phyloP scores from a whole-genome alignment of 257 asterid species.

The Verbascum thapsus region DNA sequence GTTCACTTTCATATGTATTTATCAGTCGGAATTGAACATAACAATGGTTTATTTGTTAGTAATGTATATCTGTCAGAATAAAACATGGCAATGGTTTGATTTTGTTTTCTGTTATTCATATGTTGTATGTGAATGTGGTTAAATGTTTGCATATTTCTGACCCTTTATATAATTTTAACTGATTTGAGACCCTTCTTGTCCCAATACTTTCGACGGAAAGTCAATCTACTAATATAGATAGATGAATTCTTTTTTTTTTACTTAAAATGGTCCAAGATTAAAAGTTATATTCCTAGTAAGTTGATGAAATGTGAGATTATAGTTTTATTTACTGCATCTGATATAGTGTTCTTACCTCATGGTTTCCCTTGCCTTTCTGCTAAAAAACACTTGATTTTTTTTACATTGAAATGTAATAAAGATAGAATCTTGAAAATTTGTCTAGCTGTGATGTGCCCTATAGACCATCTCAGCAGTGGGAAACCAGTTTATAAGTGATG shows the following conservation, averaged over 20 bases:
- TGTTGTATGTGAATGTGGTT: constrained; percentile 12
- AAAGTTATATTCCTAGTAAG: neutral
- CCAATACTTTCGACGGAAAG: neutral
- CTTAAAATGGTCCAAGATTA: neutral
- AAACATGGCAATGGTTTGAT: constrained; percentile 7
- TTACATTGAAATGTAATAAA: no score
- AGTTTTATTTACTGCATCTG: constrained; percentile 7
- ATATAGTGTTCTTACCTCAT: constrained; percentile 11
- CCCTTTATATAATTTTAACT: neutral
- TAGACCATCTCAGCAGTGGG: no score
- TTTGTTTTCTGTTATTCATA: neutral
- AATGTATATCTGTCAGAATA: neutral
- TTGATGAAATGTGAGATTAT: neutral
- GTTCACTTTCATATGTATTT: neutral
- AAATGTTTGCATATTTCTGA: neutral
- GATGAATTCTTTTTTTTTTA: neutral
- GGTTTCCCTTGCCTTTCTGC: neutral
- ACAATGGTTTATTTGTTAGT: no score
- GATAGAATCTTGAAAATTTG: no score
- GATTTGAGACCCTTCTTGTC: neutral
- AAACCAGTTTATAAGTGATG: no score
- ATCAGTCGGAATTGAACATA: no score
- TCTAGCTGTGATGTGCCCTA: no score
- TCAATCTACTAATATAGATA: constrained; percentile 4
- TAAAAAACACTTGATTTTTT: no score